Conservation (phyloP, 257 asterid species). For the Nicotiana attenuata region DNA sequence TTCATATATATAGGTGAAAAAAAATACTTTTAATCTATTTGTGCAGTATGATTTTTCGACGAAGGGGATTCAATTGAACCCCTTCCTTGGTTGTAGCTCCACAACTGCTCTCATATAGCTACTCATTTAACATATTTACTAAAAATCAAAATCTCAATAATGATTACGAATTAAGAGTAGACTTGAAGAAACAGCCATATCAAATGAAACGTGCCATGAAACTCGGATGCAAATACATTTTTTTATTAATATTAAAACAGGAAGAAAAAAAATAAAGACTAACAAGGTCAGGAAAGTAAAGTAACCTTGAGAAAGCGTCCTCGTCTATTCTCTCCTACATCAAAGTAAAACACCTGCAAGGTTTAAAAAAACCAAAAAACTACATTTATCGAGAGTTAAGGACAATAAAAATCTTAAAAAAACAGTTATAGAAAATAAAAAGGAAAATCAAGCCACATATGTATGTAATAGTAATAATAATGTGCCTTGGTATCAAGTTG, state of each 20-base stretch:
- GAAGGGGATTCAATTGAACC: no score
- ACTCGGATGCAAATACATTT: neutral
- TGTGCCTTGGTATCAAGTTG: constrained; percentile 91
- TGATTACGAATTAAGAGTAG: neutral
- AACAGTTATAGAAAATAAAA: neutral
- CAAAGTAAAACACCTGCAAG: constrained; percentile 84
- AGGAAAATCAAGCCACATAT: neutral
- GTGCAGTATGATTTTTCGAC: no score
- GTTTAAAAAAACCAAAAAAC: neutral
- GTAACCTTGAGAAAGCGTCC: constrained; percentile 94
- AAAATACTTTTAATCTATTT: no score
- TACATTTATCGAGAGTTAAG: constrained; percentile 10
- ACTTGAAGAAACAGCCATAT: neutral
- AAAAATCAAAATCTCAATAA: neutral
- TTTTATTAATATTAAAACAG: neutral
- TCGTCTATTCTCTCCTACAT: constrained; percentile 92
- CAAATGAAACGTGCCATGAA: neutral
- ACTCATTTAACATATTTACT: neutral
- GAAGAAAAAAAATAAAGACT: neutral
- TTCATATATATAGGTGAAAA: no score
- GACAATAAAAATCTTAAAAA: neutral
- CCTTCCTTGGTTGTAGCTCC: no score
- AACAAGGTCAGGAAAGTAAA: constrained; percentile 9
- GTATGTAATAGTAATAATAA: neutral
- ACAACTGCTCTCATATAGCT: neutral